Base-by-base conservation (phyloP, 2,329 filamentous ascomycete genomes). In the Phaeosphaeria sp. region DNA sequence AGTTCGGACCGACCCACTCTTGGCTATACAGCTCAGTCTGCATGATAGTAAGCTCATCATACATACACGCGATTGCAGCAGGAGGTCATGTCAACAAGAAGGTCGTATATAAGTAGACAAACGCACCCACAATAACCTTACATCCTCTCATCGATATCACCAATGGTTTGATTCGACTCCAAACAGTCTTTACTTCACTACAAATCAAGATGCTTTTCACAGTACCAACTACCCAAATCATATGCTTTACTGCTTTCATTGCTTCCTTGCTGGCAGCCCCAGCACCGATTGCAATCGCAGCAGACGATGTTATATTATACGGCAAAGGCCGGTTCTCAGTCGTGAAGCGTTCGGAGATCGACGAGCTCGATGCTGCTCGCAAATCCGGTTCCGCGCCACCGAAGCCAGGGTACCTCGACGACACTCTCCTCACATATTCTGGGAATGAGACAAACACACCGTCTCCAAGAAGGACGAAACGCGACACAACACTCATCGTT, bases 221-320 rank as follows among this genome's bases (percentile, higher is more conserved):
- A 22, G 40, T 33, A 24, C 47, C 20, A 22, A 24, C 47, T 11
- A n/a, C 33, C 51, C 61, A 47, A 9, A 60, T 21, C 30, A 66
- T 20, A 51, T 59, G n/a, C 46, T 69, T 47, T 17, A 18, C 24
- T n/a, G 55, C 54, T 40, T 66, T 60, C 22, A 58, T 61, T 39
- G 53, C 57, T 22, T 55, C 58, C 18, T 47, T 63, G 13, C 56
- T 64, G 8, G 69, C 69, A 3, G 57, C 61, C 27, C 65, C 66
- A 6, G 51, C 56, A 1, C 55, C 64, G 22, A 53, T 73, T 24
- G 44, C n/a, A 13, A 47, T 73, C 6, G 51, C 60, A 7, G 24
- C 33, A 2, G 67, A 73, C 50, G 69, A 73, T 48, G 63, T 71
- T n/a, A 59, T 73, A 20, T 68, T 73, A 17, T 67, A 69, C 22